Evolutionary conservation across 2,329 filamentous ascomycete species (phyloP).

Genomic region (Triangularia verruculosa): DNA sequence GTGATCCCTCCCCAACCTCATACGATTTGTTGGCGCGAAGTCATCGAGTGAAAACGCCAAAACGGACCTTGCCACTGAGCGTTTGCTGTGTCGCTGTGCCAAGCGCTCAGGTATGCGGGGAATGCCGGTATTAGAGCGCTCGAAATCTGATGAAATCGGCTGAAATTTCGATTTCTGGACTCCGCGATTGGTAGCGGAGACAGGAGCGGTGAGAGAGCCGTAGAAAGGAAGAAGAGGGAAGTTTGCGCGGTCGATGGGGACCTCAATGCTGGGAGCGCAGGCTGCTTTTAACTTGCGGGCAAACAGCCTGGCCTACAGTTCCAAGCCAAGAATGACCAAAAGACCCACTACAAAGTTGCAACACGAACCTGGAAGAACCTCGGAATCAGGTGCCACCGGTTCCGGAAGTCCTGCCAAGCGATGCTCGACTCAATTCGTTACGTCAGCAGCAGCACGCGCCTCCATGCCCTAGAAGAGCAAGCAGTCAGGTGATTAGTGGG

Average conservation of each 20-base stretch:
- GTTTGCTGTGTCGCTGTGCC: conserved; percentile 6
- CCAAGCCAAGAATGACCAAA: background rate
- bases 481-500: conserved; percentile 28
- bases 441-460: conserved; percentile 17
- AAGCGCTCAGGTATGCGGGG: background rate
- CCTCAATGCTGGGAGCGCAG: conserved; percentile 15
- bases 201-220: conserved; percentile 7
- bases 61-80: conserved; percentile 9
- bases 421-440: conserved; percentile 8
- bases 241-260: conserved; percentile 20
- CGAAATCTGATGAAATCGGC: background rate
- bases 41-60: conserved; percentile 20
- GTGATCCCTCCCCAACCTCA: conserved; percentile 28
- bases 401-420: conserved; percentile 5
- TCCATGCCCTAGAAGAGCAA: conserved; percentile 25
- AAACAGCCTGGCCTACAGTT: conserved; percentile 11
- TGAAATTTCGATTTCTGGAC: background rate
- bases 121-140: background rate
- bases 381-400: conserved; percentile 17
- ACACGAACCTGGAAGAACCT: conserved; percentile 1
- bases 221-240: conserved; percentile 17
- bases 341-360: conserved; percentile 10
- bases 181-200: background rate
- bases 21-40: conserved; percentile 23
- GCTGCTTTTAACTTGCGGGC: conserved; percentile 20